A percentile compares a stretch with the other conserved stretches of the same genome.
phyloP scores from a whole-genome alignment of 805 yeast species.

The Sugiyamaella americana region DNA sequence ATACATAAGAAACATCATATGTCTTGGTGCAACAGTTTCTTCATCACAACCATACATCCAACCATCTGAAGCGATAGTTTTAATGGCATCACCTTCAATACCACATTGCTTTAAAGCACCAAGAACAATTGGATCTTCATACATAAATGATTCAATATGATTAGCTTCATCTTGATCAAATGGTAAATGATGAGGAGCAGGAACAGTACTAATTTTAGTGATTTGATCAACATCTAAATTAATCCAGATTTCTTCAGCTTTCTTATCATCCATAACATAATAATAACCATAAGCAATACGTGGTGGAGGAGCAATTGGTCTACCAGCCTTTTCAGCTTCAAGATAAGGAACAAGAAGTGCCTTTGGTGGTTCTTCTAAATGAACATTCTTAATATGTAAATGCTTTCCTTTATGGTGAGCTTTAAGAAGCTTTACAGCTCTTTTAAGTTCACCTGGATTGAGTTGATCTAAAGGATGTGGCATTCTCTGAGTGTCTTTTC shows the following conservation, averaged over 20 bases:
- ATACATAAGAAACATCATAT: constrained; percentile 69
- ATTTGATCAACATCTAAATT: constrained; percentile 59
- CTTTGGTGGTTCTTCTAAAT: constrained; percentile 65
- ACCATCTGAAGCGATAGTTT: constrained; percentile 56
- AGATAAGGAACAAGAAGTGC: constrained; percentile 59
- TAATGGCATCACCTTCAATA: constrained; percentile 24
- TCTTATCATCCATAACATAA: constrained; percentile 44
- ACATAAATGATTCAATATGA: constrained; percentile 45
- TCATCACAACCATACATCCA: constrained; percentile 83
- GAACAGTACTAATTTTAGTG: constrained; percentile 49
- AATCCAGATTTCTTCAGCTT: constrained; percentile 64
- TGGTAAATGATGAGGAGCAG: constrained; percentile 66
- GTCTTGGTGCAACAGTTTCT: constrained; percentile 36
- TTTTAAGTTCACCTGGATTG: constrained; percentile 27
- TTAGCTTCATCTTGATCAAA: constrained; percentile 58
- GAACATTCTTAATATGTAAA: constrained; percentile 31
- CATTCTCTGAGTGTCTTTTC: constrained; percentile 5
- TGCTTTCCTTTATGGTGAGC: constrained; percentile 25
- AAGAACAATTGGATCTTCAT: constrained; percentile 48
- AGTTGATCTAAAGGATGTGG: constrained; percentile 34
- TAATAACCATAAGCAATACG: constrained; percentile 66
- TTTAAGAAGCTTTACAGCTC: constrained; percentile 25
- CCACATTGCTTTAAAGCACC: constrained; percentile 64
- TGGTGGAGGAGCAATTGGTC: constrained; percentile 47
- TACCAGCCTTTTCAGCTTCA: constrained; percentile 55